Conservation (phyloP, 331 rosid species). For the Malus hybrid region DNA sequence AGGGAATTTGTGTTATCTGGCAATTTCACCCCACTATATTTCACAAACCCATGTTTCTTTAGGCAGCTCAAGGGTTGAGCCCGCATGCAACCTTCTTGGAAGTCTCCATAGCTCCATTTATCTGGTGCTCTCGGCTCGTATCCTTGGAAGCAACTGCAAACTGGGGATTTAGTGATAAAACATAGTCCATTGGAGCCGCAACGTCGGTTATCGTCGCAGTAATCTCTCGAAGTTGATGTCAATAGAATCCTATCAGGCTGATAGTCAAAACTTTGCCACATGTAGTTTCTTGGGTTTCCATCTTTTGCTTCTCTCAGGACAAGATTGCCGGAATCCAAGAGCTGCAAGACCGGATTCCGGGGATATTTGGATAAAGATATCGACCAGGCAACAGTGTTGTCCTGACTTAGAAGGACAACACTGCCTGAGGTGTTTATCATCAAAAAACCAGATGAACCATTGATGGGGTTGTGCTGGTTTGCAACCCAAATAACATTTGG, state of each 20-base stretch:
- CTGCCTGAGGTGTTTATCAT: neutral
- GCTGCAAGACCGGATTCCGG: slow-evolving; percentile 25
- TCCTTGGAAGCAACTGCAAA: slow-evolving; percentile 41
- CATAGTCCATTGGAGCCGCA: slow-evolving; percentile 49
- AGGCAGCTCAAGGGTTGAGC: slow-evolving; percentile 20
- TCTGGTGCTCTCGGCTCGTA: slow-evolving; percentile 21
- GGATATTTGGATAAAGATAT: slow-evolving; percentile 16
- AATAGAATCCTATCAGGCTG: slow-evolving; percentile 23
- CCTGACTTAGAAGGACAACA: slow-evolving; percentile 27
- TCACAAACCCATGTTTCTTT: slow-evolving; percentile 24
- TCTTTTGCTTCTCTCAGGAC: slow-evolving; percentile 29
- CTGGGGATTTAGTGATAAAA: slow-evolving; percentile 6
- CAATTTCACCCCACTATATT: slow-evolving; percentile 16
- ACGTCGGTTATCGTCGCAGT: slow-evolving; percentile 23
- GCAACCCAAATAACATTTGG: slow-evolving; percentile 17
- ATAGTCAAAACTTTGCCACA: slow-evolving; percentile 65
- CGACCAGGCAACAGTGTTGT: slow-evolving; percentile 39
- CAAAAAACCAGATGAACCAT: slow-evolving; percentile 9
- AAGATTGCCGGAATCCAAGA: slow-evolving; percentile 57
- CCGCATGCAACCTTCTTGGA: slow-evolving; percentile 35
- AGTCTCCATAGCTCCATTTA: slow-evolving; percentile 19
- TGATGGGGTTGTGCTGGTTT: slow-evolving; percentile 5
- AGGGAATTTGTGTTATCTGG: slow-evolving; percentile 32
- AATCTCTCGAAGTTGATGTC: slow-evolving; percentile 12
- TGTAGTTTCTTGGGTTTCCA: slow-evolving; percentile 1